Conservation (phyloP, 2,329 filamentous ascomycete species). For the Colletotrichum lindemuthianum region DNA sequence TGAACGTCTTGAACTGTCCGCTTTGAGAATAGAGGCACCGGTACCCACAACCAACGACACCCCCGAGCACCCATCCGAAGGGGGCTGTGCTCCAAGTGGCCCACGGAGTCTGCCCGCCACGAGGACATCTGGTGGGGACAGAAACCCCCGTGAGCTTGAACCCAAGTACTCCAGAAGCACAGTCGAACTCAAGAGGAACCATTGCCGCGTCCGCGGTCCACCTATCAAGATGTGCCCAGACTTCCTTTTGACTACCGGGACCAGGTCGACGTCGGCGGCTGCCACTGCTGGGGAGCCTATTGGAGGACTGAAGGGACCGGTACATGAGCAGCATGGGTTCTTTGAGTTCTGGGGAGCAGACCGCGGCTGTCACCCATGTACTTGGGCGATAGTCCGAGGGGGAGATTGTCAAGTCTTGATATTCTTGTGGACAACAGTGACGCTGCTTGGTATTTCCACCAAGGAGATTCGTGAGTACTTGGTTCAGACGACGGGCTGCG, state of each 20-base stretch:
- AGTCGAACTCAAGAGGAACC: neutral
- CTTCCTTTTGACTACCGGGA: conserved; percentile 5
- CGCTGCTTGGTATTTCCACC: conserved; percentile 29
- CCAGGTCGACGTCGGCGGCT: conserved; percentile 9
- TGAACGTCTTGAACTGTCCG: neutral
- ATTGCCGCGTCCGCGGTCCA: neutral
- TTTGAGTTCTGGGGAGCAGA: neutral
- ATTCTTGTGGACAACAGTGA: neutral
- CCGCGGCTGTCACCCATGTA: neutral
- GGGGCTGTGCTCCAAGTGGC: conserved; percentile 17
- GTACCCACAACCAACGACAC: conserved; percentile 10
- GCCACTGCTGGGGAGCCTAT: neutral
- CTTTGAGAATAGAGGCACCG: neutral
- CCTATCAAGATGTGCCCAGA: neutral
- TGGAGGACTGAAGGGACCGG: conserved; percentile 14
- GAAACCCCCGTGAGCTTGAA: neutral
- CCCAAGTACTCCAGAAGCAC: neutral
- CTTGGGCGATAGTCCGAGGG: conserved; percentile 3
- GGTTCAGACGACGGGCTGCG: conserved; percentile 1
- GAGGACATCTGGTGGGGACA: neutral
- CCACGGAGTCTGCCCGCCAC: conserved; percentile 6
- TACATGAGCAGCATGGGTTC: conserved; percentile 14
- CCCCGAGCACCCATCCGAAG: conserved; percentile 1
- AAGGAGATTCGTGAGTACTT: conserved; percentile 24
- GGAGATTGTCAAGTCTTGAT: neutral